Evolutionary conservation across 805 yeast species (phyloP), one percentile per base, ranked within the genome.

Genomic region (Sugiyamaella marilandica): DNA sequence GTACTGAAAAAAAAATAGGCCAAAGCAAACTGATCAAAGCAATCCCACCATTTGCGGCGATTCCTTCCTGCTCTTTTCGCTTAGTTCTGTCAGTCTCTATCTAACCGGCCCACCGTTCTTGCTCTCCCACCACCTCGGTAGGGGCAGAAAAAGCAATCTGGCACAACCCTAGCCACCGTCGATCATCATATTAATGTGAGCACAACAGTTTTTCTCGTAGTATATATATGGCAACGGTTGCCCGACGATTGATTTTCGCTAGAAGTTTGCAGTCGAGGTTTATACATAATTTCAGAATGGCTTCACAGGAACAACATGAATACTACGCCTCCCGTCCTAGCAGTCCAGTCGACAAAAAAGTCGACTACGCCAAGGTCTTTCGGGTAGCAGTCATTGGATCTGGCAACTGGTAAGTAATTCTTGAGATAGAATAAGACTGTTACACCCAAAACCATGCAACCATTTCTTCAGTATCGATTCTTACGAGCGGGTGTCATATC

Each of bases 381-480:
- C 79, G 75, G 63, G 77, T 84, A 41, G 76, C 90, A 39, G 88
- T 90, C 51, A 83, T 94, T 59, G 99, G 99, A 41, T 90, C 97
- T 31, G 99, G 98, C 68, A 92, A 92, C 73, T 92, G 99, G 88
- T 64, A 50, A 51, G 68, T 41, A 31, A 14, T 14, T 1, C 21
- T 19, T 39, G 24, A n/a, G 10, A 8, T 33, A 41, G 34, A 37
- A 10, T 11, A 5, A 10, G 9, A 14, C 9, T 13, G 37, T 14
- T 5, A 5, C n/a, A 8, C 5, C n/a, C n/a, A n/a, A 14, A 34
- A 14, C 37, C 2, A 5, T 34, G 37, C 37, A 34, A 34, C 4
- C 9, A 11, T 7, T 7, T 24, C 29, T 24, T 24, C 29, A 3
- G 26, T 2, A 31, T n/a, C n/a, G n/a, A n/a, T n/a, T n/a, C n/a